These are phyloP conservation scores for Hirsutella thompsonii DNA, from an alignment of 2,329 filamentous ascomycete species.

Conservation along the genomic window DNA sequence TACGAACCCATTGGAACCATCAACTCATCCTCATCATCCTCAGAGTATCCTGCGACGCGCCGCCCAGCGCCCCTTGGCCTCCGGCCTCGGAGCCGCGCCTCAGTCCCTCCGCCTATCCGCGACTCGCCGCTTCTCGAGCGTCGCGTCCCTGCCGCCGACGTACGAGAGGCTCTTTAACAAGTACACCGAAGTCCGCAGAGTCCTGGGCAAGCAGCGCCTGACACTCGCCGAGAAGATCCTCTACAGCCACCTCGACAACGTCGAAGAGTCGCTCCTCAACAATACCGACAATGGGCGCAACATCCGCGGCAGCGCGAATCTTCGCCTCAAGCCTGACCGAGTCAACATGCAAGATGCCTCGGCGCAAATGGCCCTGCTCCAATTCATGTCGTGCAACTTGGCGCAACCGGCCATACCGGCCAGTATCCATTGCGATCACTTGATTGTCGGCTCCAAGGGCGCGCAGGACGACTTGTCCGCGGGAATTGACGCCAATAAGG, in stretches of 20 bases:
- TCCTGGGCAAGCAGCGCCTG: slow-evolving; percentile 55
- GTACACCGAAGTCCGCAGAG: slow-evolving; percentile 59
- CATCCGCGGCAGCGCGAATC: slow-evolving; percentile 77
- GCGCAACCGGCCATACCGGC: slow-evolving; percentile 84
- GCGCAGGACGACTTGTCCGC: slow-evolving; percentile 74
- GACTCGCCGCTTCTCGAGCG: slow-evolving; percentile 24
- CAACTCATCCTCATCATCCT: not conserved
- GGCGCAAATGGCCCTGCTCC: slow-evolving; percentile 93
- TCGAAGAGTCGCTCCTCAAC: slow-evolving; percentile 74
- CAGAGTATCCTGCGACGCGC: slow-evolving; percentile 24
- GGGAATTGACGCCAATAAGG: slow-evolving; percentile 83
- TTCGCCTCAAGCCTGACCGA: slow-evolving; percentile 93
- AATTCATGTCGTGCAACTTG: slow-evolving; percentile 96
- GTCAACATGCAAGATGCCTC: slow-evolving; percentile 99
- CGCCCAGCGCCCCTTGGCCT: slow-evolving; percentile 16
- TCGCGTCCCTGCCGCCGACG: slow-evolving; percentile 45
- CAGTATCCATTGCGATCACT: slow-evolving; percentile 96
- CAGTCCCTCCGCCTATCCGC: slow-evolving; percentile 10
- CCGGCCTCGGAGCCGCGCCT: slow-evolving; percentile 5
- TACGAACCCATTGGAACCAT: no score
- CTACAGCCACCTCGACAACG: slow-evolving; percentile 85
- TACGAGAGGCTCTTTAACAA: slow-evolving; percentile 73
- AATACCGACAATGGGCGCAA: slow-evolving; percentile 73
- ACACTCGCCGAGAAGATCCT: slow-evolving; percentile 97
- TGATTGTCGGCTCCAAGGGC: slow-evolving; percentile 91